Evolutionary conservation across 208 protist genomes (phyloP).

Genomic region (Wallacemonas collosoma): DNA sequence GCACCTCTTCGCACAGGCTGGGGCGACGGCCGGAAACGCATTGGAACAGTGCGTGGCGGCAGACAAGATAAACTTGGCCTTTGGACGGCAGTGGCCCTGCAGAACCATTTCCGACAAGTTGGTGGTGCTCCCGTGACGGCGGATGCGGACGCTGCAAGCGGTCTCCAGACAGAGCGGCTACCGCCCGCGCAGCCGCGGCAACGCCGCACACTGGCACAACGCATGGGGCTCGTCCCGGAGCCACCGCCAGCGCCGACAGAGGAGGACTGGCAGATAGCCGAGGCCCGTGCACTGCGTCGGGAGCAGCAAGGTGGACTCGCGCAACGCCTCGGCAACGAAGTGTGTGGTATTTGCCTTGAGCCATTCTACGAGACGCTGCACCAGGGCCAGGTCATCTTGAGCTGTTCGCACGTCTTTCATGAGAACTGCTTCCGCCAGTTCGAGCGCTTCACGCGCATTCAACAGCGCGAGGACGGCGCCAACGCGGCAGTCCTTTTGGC

Average conservation of each 20-base stretch:
- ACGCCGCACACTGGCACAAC: constrained; percentile 73
- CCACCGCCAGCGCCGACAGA: constrained; percentile 64
- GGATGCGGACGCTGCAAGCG: not conserved
- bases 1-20: constrained; percentile 29
- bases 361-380: constrained; percentile 47
- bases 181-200: constrained; percentile 39
- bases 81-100: constrained; percentile 87
- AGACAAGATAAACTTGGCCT: constrained; percentile 64
- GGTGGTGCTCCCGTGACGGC: constrained; percentile 23
- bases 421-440: constrained; percentile 83
- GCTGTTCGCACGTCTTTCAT: constrained; percentile 90
- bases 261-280: constrained; percentile 67
- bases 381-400: constrained; percentile 80
- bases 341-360: constrained; percentile 83
- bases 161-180: constrained; percentile 22
- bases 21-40: constrained; percentile 24
- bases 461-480: constrained; percentile 44
- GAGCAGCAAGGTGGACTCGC: constrained; percentile 22
- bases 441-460: constrained; percentile 65
- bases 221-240: constrained; percentile 79
- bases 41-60: not conserved
- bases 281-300: constrained; percentile 54
- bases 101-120: constrained; percentile 75
- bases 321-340: constrained; percentile 18
- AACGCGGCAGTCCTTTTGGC: constrained; percentile 32